phyloP scores from a whole-genome alignment of 192 early-diverging fungal genomes.

The Umbelopsis isabellina region DNA sequence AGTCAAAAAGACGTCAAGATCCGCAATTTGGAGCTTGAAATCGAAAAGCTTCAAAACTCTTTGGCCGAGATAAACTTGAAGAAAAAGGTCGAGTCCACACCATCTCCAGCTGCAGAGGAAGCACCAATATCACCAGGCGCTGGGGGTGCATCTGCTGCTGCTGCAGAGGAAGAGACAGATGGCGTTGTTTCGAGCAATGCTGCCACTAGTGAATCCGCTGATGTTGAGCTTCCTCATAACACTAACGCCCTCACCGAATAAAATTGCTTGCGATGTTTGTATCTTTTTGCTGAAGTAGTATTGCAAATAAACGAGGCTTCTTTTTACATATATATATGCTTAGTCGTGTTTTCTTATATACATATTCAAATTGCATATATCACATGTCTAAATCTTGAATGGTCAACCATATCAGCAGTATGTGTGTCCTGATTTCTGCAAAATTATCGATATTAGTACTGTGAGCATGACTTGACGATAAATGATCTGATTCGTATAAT shows the following conservation, averaged over 20 bases:
- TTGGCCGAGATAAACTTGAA: constrained; percentile 30
- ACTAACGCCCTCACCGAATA: constrained; percentile 24
- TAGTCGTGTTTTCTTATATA: too few relatives aligned
- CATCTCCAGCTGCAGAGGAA: not conserved
- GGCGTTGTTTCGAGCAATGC: constrained; percentile 1
- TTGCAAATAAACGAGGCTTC: too few relatives aligned
- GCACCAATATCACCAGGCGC: not conserved
- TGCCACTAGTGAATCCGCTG: not conserved
- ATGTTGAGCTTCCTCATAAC: constrained; percentile 28
- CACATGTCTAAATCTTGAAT: too few relatives aligned
- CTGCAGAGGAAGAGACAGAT: not conserved
- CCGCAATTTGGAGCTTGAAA: constrained; percentile 76
- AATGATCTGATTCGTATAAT: too few relatives aligned
- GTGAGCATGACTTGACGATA: too few relatives aligned
- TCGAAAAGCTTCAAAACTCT: constrained; percentile 55
- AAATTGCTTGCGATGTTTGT: not conserved
- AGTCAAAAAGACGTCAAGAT: constrained; percentile 76
- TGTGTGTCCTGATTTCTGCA: too few relatives aligned
- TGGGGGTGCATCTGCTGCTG: constrained; percentile 1
- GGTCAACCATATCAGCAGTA: too few relatives aligned
- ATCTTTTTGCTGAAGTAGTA: too few relatives aligned
- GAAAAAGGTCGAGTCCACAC: constrained; percentile 22
- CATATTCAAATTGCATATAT: too few relatives aligned
- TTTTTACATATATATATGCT: too few relatives aligned
- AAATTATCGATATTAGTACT: too few relatives aligned